Evolutionary conservation across 257 asterid genomes (phyloP).

Genomic region (Voacanga thouarsii): DNA sequence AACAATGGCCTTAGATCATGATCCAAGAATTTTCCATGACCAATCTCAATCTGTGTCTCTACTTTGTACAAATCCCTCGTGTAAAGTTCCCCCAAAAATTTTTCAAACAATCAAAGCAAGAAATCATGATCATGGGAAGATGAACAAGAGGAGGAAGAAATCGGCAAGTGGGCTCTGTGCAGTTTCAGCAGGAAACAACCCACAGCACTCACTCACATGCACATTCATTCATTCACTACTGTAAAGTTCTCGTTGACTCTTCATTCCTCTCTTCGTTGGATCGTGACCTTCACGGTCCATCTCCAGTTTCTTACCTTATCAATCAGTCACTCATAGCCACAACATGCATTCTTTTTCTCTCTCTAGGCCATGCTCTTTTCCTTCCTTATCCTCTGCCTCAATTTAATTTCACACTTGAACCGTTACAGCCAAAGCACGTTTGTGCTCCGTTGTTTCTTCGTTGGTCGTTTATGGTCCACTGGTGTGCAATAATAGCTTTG

Average conservation of each 20-base stretch:
- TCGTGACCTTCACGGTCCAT: conserved; percentile 61
- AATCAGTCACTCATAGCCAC: conserved; percentile 32
- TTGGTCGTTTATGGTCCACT: neutral
- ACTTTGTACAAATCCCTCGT: conserved; percentile 19
- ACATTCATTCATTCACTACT: conserved; percentile 41
- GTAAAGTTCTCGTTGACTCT: conserved; percentile 60
- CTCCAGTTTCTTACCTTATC: conserved; percentile 59
- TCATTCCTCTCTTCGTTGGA: conserved; percentile 35
- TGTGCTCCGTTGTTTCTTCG: neutral
- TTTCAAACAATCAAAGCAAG: conserved; percentile 33
- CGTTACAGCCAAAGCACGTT: conserved; percentile 1
- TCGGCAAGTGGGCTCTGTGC: conserved; percentile 39
- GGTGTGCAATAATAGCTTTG: neutral
- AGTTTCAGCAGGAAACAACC: conserved; percentile 50
- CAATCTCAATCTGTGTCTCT: conserved; percentile 52
- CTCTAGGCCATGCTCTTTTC: conserved; percentile 8
- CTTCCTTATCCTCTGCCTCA: conserved; percentile 16
- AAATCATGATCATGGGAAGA: conserved; percentile 31
- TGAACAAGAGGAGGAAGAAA: conserved; percentile 17
- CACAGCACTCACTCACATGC: conserved; percentile 40
- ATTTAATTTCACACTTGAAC: neutral
- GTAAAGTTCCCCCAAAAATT: conserved; percentile 20
- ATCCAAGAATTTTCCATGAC: conserved; percentile 52
- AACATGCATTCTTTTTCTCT: conserved; percentile 1
- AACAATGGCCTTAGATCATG: conserved; percentile 36